Evolutionary conservation across 169 alveolate genomes (phyloP).

Genomic region (Babesia bigemina): DNA sequence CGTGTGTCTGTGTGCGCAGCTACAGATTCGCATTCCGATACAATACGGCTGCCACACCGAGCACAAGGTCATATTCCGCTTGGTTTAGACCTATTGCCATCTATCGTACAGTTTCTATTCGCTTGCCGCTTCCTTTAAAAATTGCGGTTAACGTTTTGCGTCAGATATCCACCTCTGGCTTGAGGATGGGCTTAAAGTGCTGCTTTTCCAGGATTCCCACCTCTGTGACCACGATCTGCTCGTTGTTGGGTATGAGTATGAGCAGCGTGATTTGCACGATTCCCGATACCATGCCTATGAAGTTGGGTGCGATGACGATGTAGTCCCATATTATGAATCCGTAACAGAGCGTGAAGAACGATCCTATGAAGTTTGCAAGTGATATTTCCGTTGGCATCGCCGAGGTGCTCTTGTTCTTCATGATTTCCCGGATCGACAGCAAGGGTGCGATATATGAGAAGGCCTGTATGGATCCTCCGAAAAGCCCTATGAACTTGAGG

Average conservation of each 20-base stretch:
- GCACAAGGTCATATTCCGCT: too few species aligned
- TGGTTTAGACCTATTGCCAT: too few species aligned
- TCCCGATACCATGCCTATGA: constrained; percentile 67
- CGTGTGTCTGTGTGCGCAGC: too few species aligned
- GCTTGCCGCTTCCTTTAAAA: too few species aligned
- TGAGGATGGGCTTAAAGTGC: constrained; percentile 53
- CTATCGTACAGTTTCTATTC: too few species aligned
- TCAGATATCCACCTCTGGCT: constrained; percentile 32
- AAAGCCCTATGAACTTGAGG: constrained; percentile 59
- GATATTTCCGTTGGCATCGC: constrained; percentile 76
- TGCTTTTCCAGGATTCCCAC: constrained; percentile 62
- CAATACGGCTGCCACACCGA: too few species aligned
- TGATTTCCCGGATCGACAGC: constrained; percentile 65
- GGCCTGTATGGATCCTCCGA: constrained; percentile 64
- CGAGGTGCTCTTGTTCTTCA: constrained; percentile 70
- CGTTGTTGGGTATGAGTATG: constrained; percentile 50
- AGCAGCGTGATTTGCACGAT: constrained; percentile 51
- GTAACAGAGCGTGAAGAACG: constrained; percentile 74
- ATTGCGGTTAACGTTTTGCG: neutral
- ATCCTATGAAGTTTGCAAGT: constrained; percentile 70
- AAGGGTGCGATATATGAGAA: constrained; percentile 72
- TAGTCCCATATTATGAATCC: constrained; percentile 77
- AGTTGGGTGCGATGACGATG: constrained; percentile 72
- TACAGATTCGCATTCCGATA: too few species aligned
- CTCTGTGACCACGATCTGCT: constrained; percentile 50